Percentiles rank a stretch among this genome's conserved stretches.
Evolutionary conservation across 1,284 basidiomycete species (phyloP).

Genomic region (Acaromyces ingoldii): DNA sequence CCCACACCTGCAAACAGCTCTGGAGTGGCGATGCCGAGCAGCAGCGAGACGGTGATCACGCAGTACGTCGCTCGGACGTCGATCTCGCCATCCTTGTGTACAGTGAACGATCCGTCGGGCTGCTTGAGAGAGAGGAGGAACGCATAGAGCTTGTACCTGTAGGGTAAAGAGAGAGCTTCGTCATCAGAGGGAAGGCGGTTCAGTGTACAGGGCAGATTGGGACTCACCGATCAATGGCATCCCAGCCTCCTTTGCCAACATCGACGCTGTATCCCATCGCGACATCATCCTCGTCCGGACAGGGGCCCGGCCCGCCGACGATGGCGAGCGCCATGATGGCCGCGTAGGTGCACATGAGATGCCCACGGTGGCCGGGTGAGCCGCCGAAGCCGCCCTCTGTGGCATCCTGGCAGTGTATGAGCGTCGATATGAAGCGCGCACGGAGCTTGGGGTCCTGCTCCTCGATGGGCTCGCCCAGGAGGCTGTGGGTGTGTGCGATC

Average conservation of each 20-base stretch:
- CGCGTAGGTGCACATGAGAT: slow-evolving; percentile 87
- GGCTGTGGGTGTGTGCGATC: slow-evolving; percentile 40
- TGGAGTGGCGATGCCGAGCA: slow-evolving; percentile 78
- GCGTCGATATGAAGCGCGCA: slow-evolving; percentile 40
- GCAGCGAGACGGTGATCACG: slow-evolving; percentile 64
- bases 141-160: slow-evolving; percentile 63
- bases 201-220: neutral
- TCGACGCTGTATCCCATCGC: slow-evolving; percentile 52
- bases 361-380: slow-evolving; percentile 79
- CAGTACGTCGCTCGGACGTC: slow-evolving; percentile 83
- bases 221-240: slow-evolving; percentile 49
- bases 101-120: slow-evolving; percentile 87
- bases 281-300: slow-evolving; percentile 24
- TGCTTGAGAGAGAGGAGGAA: slow-evolving; percentile 93
- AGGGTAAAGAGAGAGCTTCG: neutral
- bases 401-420: slow-evolving; percentile 46
- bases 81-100: slow-evolving; percentile 80
- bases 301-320: slow-evolving; percentile 61
- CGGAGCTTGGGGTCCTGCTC: slow-evolving; percentile 13
- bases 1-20: slow-evolving; percentile 62
- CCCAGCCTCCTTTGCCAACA: slow-evolving; percentile 48
- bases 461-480: slow-evolving; percentile 36
- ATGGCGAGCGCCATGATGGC: slow-evolving; percentile 77
- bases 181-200: neutral
- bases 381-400: slow-evolving; percentile 76